Evolutionary conservation across 805 yeast species (phyloP).

Genomic region (Zygoascus flipseniorum): DNA sequence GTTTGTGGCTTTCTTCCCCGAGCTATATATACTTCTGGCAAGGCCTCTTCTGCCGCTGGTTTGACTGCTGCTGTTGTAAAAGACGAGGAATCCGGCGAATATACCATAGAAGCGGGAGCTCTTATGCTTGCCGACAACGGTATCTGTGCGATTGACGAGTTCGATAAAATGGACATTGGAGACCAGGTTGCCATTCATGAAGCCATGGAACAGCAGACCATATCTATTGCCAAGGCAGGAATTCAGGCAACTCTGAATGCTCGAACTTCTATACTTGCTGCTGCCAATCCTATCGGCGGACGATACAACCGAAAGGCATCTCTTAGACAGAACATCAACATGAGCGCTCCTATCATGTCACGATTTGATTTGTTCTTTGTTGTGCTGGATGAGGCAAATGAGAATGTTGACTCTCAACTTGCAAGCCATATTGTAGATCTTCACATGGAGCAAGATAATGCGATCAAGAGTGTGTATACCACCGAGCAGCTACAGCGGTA

Average conservation of each 20-base stretch:
- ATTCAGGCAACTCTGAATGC: slow-evolving; percentile 97
- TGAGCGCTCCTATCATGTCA: slow-evolving; percentile 99
- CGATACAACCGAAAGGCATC: slow-evolving; percentile 84
- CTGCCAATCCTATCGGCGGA: slow-evolving; percentile 99
- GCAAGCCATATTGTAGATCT: slow-evolving; percentile 90
- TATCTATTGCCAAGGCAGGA: slow-evolving; percentile 97
- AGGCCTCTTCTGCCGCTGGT: slow-evolving; percentile 98
- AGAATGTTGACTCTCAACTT: slow-evolving; percentile 75
- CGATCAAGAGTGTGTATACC: slow-evolving; percentile 80
- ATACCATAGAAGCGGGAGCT: slow-evolving; percentile 97
- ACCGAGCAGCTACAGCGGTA: slow-evolving; percentile 84
- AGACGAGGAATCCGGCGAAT: slow-evolving; percentile 96
- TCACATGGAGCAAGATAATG: slow-evolving; percentile 85
- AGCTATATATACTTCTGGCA: slow-evolving; percentile 94
- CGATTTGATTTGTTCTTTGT: slow-evolving; percentile 94
- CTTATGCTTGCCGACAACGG: slow-evolving; percentile 98
- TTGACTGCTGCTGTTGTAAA: slow-evolving; percentile 95
- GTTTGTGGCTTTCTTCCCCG: slow-evolving; percentile 88
- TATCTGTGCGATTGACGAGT: slow-evolving; percentile 96
- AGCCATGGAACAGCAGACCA: slow-evolving; percentile 99
- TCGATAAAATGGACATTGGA: slow-evolving; percentile 90
- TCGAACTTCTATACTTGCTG: slow-evolving; percentile 91
- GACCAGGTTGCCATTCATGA: slow-evolving; percentile 99
- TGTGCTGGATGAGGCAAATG: slow-evolving; percentile 90
- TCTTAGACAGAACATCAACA: slow-evolving; percentile 74